Evolutionary conservation across 1,284 basidiomycete species (phyloP).

Genomic region (Rhodotorula sp.): DNA sequence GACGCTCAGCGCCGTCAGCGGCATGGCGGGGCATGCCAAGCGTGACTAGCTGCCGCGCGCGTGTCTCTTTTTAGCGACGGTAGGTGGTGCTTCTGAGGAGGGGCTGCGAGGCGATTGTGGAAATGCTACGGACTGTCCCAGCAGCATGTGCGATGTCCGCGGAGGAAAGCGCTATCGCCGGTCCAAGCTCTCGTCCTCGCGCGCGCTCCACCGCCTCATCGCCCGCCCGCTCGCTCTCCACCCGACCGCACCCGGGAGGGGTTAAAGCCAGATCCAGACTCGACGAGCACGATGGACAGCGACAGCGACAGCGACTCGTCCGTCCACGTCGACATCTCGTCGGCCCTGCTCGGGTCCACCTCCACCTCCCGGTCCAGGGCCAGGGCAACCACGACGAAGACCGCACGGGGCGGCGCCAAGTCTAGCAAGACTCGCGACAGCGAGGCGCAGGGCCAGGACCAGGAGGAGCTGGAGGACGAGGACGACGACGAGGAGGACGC

Average conservation of each 20-base stretch:
- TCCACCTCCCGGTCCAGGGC: neutral
- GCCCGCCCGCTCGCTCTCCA: constrained; percentile 59
- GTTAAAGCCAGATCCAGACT: constrained; percentile 34
- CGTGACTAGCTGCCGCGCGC: constrained; percentile 16
- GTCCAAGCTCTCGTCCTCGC: neutral
- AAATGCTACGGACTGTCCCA: neutral
- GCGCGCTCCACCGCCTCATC: constrained; percentile 44
- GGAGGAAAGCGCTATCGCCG: neutral
- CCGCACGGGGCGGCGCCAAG: neutral
- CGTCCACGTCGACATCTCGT: constrained; percentile 28
- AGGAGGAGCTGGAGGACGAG: neutral
- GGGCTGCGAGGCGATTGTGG: neutral
- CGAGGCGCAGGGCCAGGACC: neutral
- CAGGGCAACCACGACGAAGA: neutral
- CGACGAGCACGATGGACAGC: constrained; percentile 12
- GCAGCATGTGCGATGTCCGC: too few species aligned
- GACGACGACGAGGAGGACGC: constrained; percentile 37
- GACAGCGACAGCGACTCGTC: constrained; percentile 22
- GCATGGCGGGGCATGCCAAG: constrained; percentile 23
- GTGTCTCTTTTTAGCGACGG: constrained; percentile 1
- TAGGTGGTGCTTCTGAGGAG: neutral
- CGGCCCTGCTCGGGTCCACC: constrained; percentile 18
- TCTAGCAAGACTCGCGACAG: too few species aligned
- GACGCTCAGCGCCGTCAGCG: constrained; percentile 31
- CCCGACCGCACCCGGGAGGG: constrained; percentile 68